Evolutionary conservation across 2,329 filamentous ascomycete genomes (phyloP).

Genomic region (Paracoccidioides brasiliensis): DNA sequence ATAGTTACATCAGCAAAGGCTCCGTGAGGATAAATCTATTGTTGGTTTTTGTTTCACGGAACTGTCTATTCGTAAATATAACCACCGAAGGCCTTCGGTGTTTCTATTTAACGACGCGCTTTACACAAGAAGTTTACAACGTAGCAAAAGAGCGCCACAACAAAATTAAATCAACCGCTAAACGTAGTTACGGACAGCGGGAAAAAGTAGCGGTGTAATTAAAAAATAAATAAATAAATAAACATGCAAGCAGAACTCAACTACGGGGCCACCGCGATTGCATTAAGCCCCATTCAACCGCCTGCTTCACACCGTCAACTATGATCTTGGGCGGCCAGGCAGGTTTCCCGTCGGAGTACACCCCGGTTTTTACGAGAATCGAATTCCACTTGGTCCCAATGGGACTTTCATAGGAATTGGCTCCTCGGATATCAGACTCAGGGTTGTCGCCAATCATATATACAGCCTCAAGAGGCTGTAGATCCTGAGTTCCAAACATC

Average conservation of each 20-base stretch:
- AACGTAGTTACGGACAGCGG: not conserved
- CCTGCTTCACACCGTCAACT: constrained; percentile 61
- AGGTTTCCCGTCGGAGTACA: constrained; percentile 50
- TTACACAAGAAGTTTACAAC: not conserved
- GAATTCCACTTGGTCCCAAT: constrained; percentile 62
- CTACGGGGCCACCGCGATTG: constrained; percentile 30
- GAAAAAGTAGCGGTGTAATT: not conserved
- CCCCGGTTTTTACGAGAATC: constrained; percentile 67
- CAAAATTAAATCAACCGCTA: not conserved
- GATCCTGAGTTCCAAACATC: constrained; percentile 28
- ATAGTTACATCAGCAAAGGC: too few relatives aligned
- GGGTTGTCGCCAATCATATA: constrained; percentile 94
- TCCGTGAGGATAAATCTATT: too few relatives aligned
- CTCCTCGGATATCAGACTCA: constrained; percentile 79
- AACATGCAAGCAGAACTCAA: not conserved
- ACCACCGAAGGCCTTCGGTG: too few relatives aligned
- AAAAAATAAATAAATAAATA: too few relatives aligned
- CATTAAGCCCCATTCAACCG: constrained; percentile 62
- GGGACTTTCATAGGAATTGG: constrained; percentile 58
- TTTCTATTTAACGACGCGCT: not conserved
- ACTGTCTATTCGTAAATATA: too few relatives aligned
- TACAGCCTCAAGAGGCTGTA: constrained; percentile 51
- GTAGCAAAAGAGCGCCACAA: not conserved
- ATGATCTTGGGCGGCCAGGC: constrained; percentile 50
- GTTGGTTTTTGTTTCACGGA: too few relatives aligned